A percentile compares a stretch with the other conserved stretches of the same genome.
Conservation (phyloP, 495 filamentous ascomycete genomes). For the Bombardia bombarda region DNA sequence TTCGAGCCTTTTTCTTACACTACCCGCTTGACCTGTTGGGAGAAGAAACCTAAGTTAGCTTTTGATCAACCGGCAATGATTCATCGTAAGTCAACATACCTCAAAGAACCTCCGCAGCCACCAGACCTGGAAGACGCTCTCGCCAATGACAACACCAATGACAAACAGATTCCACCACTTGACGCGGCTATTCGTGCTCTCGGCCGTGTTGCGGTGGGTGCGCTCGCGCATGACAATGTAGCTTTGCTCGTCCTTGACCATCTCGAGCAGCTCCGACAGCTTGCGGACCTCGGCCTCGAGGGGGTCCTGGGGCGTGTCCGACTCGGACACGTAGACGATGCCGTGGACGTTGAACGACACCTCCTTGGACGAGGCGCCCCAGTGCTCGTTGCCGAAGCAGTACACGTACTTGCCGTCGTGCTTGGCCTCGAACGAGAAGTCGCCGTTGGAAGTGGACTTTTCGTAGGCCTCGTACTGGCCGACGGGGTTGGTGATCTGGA, state of each 20-base stretch:
- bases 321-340: conserved; percentile 92
- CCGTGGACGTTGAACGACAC: conserved; percentile 99
- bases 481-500: conserved; percentile 83
- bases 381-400: conserved; percentile 99
- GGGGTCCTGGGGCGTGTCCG: conserved; percentile 76
- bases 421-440: conserved; percentile 83
- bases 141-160: conserved; percentile 77
- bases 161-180: conserved; percentile 99
- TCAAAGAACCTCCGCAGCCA: conserved; percentile 99
- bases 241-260: conserved; percentile 94
- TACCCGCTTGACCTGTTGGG: conserved; percentile 25
- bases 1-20: conserved; percentile 12
- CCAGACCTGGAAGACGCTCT: conserved; percentile 98
- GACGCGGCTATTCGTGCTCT: conserved; percentile 93
- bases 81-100: no score
- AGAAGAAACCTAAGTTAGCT: background rate
- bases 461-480: conserved; percentile 68
- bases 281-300: conserved; percentile 84
- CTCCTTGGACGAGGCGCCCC: conserved; percentile 86
- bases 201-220: conserved; percentile 94
- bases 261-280: conserved; percentile 72
- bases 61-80: no score
- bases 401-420: conserved; percentile 86
- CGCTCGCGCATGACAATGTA: conserved; percentile 95
- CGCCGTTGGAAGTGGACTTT: conserved; percentile 74